These are phyloP conservation scores for Ceratobasidium sp. DNA, from an alignment of 1,284 basidiomycete species.

Conservation along the genomic window DNA sequence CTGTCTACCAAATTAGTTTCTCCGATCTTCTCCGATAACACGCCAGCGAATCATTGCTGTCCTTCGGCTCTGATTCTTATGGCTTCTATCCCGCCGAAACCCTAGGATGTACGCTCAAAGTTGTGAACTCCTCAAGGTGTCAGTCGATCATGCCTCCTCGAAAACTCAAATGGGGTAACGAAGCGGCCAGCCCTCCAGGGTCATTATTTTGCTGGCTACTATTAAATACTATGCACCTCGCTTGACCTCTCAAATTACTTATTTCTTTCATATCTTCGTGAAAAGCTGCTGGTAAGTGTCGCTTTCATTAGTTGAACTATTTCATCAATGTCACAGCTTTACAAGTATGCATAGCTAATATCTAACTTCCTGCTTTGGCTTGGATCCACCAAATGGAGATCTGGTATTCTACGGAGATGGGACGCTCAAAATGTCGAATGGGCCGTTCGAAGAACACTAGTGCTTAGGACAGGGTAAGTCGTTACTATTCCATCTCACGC, in stretches of 20 bases:
- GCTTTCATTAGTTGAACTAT: background rate
- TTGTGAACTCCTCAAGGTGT: background rate
- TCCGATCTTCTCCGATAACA: background rate
- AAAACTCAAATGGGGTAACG: too few species aligned
- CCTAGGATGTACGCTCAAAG: background rate
- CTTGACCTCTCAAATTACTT: too few species aligned
- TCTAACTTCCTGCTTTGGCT: background rate
- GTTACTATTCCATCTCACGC: background rate
- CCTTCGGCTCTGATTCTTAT: background rate
- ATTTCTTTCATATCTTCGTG: too few species aligned
- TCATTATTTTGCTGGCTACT: too few species aligned
- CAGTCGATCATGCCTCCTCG: too few species aligned
- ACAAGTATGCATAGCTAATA: background rate
- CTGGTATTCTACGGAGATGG: background rate
- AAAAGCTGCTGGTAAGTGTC: too few species aligned
- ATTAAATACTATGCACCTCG: too few species aligned
- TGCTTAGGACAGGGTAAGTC: background rate
- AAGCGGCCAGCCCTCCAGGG: too few species aligned
- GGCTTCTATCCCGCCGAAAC: background rate
- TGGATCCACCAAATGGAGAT: background rate
- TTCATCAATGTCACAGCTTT: background rate
- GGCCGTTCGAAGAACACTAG: background rate
- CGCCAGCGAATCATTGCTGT: background rate
- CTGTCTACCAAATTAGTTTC: too few species aligned
- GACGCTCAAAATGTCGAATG: background rate